These are phyloP conservation scores for Evernia prunastri DNA, from an alignment of 495 filamentous ascomycete genomes.

Conservation along the genomic window DNA sequence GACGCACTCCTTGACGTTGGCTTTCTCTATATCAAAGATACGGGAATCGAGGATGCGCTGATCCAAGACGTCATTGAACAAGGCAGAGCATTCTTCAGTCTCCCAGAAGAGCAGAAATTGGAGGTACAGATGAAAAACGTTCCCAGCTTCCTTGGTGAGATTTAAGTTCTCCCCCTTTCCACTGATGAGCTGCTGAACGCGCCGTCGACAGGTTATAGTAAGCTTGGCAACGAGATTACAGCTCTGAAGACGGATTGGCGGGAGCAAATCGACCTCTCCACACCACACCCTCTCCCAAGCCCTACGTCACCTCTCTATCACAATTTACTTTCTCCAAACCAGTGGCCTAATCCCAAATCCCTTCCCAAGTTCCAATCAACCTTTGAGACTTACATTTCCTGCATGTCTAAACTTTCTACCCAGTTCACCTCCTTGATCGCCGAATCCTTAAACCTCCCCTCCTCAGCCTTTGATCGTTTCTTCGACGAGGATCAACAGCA, in stretches of 20 bases:
- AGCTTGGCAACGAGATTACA: conserved; percentile 45
- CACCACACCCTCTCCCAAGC: conserved; percentile 27
- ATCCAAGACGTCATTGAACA: conserved; percentile 63
- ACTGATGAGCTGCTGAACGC: background rate
- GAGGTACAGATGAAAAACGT: conserved; percentile 88
- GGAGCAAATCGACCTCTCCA: conserved; percentile 87
- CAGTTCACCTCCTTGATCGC: conserved; percentile 79
- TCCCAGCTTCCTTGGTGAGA: conserved; percentile 44
- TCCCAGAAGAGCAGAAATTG: conserved; percentile 75
- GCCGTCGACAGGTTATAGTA: conserved; percentile 37
- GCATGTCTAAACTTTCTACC: conserved; percentile 64
- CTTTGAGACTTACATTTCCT: conserved; percentile 66
- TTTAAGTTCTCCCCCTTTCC: background rate
- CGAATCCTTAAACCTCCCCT: conserved; percentile 71
- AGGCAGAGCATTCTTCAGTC: conserved; percentile 69
- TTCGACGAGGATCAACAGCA: conserved; percentile 78
- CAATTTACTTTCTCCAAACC: conserved; percentile 37
- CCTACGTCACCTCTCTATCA: conserved; percentile 22
- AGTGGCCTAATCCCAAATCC: conserved; percentile 69
- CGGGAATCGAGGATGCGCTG: conserved; percentile 62
- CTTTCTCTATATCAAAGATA: conserved; percentile 86
- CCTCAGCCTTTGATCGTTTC: conserved; percentile 71
- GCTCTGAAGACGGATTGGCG: conserved; percentile 46
- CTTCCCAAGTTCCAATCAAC: conserved; percentile 67
- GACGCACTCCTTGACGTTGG: conserved; percentile 84